Base-by-base conservation (phyloP, 1,284 basidiomycete species). In the Paramarasmius palmivorus region DNA sequence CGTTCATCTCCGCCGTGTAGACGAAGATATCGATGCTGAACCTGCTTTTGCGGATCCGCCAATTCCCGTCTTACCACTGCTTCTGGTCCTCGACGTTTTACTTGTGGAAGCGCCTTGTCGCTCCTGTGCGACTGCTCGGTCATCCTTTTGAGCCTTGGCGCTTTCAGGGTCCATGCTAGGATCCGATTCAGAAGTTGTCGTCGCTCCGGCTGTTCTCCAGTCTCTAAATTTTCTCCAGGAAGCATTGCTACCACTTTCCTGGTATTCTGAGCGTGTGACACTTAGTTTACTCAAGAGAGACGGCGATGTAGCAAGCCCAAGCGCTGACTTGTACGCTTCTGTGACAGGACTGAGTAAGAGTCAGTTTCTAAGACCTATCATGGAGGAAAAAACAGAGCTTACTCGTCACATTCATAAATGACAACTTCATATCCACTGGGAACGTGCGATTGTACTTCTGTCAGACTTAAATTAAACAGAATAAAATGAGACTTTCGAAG, bases 241-340 rank as follows among this genome's bases (percentile, higher is more conserved):
- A 56, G 86, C 88, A 55, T 76, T 82, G 59, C 83, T 87, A 34
- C 93, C 93, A 57, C 78, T 80, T 70, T 95, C 93, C 51, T 83
- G 74, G 70, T 94, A 96, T 65, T 95, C 92, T 49, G 81, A 82
- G 36, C 88, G 76, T 2, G 91, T 92, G 60, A 95, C 82, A 12
- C 78, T 26, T 15, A 29, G 73, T 49, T 73, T 70, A 41, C 77
- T 71, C 1, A 71, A 57, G 62, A 88, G 84, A 52, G 75, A 73
- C 14, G 83, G 74, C 39, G 74, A 75, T 49, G 69, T 71, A 38
- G 84, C 81, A 59, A 93, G 82, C 8, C 75, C 71, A 52, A 81
- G 69, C 0, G 90, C 90, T 37, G 88, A 81, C 52, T 76, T 73
- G 69, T 90, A 94, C 0, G 84, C 82, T 68, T 88, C 87, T 51